These are phyloP conservation scores for Lanzia echinophila DNA, from an alignment of 2,329 filamentous ascomycete species.

Conservation along the genomic window DNA sequence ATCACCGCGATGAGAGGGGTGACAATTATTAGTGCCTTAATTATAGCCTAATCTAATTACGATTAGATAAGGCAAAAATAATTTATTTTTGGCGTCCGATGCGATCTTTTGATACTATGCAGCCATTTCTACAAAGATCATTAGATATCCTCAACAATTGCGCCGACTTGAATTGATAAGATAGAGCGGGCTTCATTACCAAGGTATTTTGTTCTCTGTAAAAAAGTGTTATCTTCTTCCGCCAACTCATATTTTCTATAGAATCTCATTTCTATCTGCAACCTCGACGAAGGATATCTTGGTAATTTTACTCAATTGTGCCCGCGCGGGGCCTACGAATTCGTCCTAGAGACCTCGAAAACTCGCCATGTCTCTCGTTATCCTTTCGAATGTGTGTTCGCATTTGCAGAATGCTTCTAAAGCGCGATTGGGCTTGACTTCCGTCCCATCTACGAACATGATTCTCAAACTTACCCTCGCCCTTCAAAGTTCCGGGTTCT, in stretches of 20 bases:
- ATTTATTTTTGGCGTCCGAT: conserved; percentile 2
- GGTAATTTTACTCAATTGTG: conserved; percentile 13
- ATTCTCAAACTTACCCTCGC: conserved; percentile 57
- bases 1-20: neutral
- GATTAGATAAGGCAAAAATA: conserved; percentile 10
- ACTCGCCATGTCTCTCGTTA: conserved; percentile 59
- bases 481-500: conserved; percentile 62
- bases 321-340: conserved; percentile 20
- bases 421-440: conserved; percentile 61
- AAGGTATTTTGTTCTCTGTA: neutral
- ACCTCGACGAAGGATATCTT: neutral
- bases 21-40: neutral
- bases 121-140: neutral
- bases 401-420: conserved; percentile 68
- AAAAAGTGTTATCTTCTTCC: neutral
- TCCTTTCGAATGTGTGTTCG: conserved; percentile 64
- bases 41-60: neutral
- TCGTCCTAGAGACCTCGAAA: conserved; percentile 7
- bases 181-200: neutral
- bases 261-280: neutral
- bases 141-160: neutral
- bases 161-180: neutral
- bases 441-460: conserved; percentile 59
- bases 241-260: neutral
- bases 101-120: neutral